Percentiles rank a stretch among this genome's conserved stretches.
phyloP scores from a whole-genome alignment of 73 alveolate genomes.

The Breviolum minutum region DNA sequence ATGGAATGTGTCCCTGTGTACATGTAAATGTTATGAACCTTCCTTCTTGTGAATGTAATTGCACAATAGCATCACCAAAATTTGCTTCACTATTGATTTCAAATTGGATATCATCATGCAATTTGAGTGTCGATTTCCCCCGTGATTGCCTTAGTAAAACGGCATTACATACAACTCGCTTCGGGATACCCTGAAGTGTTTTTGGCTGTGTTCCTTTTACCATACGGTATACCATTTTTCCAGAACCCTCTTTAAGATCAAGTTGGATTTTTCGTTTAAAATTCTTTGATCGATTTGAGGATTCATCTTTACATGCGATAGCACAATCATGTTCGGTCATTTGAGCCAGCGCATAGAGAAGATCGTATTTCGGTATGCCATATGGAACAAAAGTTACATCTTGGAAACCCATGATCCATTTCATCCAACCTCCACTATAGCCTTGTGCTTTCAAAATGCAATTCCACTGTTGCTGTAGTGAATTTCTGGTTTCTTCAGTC shows the following conservation, averaged over 20 bases:
- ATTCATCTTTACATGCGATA: background rate
- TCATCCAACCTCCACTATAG: background rate
- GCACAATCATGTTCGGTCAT: background rate
- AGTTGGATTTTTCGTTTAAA: background rate
- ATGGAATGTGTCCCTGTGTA: too few species aligned
- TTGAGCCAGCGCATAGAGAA: background rate
- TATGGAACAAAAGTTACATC: background rate
- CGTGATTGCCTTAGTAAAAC: background rate
- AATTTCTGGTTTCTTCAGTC: background rate
- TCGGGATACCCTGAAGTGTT: background rate
- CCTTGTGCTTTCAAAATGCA: background rate
- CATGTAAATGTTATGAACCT: too few species aligned
- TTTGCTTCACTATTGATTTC: too few species aligned
- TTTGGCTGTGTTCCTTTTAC: background rate
- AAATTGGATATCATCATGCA: background rate
- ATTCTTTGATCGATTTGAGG: background rate
- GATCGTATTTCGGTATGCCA: background rate
- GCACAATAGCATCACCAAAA: constrained; percentile 1
- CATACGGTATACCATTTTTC: too few species aligned
- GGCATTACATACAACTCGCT: background rate
- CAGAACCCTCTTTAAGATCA: background rate
- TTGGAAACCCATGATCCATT: background rate
- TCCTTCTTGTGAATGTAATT: too few species aligned
- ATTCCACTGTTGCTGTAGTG: background rate
- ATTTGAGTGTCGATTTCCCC: background rate